Evolutionary conservation across 2,329 filamentous ascomycete genomes (phyloP).

Genomic region (Paraconiothyrium brasiliense): DNA sequence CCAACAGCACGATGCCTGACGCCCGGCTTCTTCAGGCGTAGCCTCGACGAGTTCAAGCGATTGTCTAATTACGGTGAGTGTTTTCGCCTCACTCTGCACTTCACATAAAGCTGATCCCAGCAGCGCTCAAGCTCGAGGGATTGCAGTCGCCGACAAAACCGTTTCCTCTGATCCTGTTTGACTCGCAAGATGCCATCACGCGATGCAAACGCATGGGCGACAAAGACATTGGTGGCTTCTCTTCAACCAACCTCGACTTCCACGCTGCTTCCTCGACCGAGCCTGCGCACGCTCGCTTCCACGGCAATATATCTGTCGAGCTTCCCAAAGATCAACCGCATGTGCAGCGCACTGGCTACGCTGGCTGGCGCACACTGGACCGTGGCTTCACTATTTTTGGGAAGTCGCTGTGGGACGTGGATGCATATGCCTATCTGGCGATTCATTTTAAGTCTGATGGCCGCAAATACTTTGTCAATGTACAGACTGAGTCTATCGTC

Average conservation of each 20-base stretch:
- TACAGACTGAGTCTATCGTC: conserved; percentile 93
- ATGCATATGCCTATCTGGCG: conserved; percentile 87
- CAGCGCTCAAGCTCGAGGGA: conserved; percentile 75
- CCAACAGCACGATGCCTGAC: conserved; percentile 47
- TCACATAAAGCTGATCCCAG: conserved; percentile 39
- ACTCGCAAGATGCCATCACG: conserved; percentile 54
- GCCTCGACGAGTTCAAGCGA: conserved; percentile 67
- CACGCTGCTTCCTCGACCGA: conserved; percentile 57
- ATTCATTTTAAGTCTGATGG: conserved; percentile 91
- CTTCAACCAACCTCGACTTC: conserved; percentile 76
- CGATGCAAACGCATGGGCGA: conserved; percentile 83
- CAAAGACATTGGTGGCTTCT: conserved; percentile 85
- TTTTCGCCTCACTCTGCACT: conserved; percentile 27
- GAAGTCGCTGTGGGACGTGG: conserved; percentile 85
- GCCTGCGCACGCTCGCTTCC: conserved; percentile 79
- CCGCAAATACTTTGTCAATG: conserved; percentile 90
- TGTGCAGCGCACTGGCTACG: conserved; percentile 83
- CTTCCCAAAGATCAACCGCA: conserved; percentile 79
- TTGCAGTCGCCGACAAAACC: conserved; percentile 72
- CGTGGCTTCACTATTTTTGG: conserved; percentile 84
- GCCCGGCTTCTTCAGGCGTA: conserved; percentile 66
- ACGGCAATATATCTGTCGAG: conserved; percentile 86
- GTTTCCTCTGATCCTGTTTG: conserved; percentile 72
- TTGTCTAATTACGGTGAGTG: conserved; percentile 63
- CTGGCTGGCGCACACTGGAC: conserved; percentile 87